Conservation (phyloP, 2,329 filamentous ascomycete species). For the Bipolaris zeicola region DNA sequence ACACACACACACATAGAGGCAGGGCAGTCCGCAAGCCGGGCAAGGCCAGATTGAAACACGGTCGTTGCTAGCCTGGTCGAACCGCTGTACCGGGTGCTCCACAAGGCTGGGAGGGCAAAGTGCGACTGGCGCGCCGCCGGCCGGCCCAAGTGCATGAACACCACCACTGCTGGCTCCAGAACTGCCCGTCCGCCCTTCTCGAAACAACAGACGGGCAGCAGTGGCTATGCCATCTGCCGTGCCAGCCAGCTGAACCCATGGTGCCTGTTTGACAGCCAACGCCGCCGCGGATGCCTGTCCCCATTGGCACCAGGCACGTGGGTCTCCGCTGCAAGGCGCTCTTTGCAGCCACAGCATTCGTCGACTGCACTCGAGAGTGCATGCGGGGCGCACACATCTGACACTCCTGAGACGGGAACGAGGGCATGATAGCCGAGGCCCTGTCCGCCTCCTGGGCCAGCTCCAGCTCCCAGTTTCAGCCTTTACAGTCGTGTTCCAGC, state of each 20-base stretch:
- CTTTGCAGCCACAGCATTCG: slow-evolving; percentile 13
- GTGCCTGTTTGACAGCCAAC: slow-evolving; percentile 1
- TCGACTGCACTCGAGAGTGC: slow-evolving; percentile 8
- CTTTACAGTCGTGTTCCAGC: slow-evolving; percentile 9
- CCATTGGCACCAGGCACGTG: slow-evolving; percentile 4
- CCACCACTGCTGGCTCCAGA: slow-evolving; percentile 4
- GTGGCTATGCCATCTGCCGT: slow-evolving; percentile 1
- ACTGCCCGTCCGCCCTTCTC: neutral
- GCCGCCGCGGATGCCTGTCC: slow-evolving; percentile 7
- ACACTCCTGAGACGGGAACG: slow-evolving; percentile 11
- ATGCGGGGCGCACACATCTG: slow-evolving; percentile 11
- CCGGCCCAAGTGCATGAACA: slow-evolving; percentile 16
- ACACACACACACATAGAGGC: neutral
- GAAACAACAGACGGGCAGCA: slow-evolving; percentile 4
- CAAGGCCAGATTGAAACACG: slow-evolving; percentile 26
- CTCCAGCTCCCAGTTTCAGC: slow-evolving; percentile 7
- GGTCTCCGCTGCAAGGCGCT: slow-evolving; percentile 2
- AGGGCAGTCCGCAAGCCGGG: neutral
- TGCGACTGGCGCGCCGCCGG: slow-evolving; percentile 13
- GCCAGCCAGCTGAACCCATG: neutral
- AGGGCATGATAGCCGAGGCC: slow-evolving; percentile 7
- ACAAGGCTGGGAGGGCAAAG: slow-evolving; percentile 21
- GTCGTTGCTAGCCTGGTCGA: slow-evolving; percentile 28
- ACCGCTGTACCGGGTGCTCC: slow-evolving; percentile 29
- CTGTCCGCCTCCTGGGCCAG: slow-evolving; percentile 6